Conservation (phyloP, 2,329 filamentous ascomycete species). For the Microsporum ferrugineum region DNA sequence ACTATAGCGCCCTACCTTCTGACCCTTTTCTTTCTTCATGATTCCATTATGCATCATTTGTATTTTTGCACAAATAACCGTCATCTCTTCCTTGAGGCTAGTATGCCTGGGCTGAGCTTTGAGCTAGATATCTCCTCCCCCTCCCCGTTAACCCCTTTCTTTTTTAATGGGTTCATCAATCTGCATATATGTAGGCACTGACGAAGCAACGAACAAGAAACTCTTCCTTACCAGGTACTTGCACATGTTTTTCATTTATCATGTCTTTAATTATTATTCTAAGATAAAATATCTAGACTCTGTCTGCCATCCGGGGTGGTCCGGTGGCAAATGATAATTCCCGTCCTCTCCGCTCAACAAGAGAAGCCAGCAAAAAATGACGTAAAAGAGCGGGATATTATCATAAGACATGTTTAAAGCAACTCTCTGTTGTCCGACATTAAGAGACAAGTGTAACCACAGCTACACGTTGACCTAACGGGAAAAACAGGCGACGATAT, state of each 20-base stretch:
- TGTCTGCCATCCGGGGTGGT: background rate
- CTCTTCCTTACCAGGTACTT: too few relatives aligned
- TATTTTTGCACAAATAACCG: background rate
- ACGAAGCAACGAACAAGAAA: background rate
- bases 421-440: background rate
- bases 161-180: background rate
- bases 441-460: background rate
- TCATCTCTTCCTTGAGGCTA: background rate
- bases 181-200: background rate
- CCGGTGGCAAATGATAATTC: background rate
- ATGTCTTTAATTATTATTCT: too few relatives aligned
- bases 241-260: too few relatives aligned
- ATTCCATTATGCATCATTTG: background rate
- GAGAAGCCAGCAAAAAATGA: background rate
- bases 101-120: background rate
- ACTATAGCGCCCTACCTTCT: background rate
- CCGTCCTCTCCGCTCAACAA: background rate
- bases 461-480: background rate
- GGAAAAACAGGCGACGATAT: too few relatives aligned
- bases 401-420: background rate
- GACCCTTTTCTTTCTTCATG: too few relatives aligned
- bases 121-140: background rate
- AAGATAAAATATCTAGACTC: background rate
- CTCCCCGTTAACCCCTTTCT: background rate
- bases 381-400: background rate